Evolutionary conservation across 78 protist species (phyloP), one percentile per base, ranked within the genome.

Genomic region (Monosiga brevicollis): DNA sequence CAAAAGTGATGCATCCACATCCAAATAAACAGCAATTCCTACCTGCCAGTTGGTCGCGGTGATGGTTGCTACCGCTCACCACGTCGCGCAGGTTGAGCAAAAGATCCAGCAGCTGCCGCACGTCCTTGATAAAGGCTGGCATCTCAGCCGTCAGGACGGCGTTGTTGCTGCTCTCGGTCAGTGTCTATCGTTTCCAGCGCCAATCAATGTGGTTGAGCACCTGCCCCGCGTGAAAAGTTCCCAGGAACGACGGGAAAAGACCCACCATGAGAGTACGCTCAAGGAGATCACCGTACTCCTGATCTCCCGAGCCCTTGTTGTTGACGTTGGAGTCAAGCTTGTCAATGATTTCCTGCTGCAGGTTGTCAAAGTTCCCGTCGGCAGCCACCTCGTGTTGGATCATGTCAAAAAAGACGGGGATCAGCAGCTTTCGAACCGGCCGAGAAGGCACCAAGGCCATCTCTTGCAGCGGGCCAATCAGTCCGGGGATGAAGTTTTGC

Each of bases 331-430:
- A 37, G 75, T 80, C 83, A 26, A 80, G 42, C 39, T 24, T 22
- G 83, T 80, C 83, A 43, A 80, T 62, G 39, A 70, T 80, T 55
- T 62, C 43, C 35, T 34, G 20, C 43, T 55, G 49, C 42, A 62
- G 43, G 42, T 42, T 36, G 0, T 1, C 73, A 78, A 78, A 43
- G 35, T 2, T 35, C 34, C 82, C 82, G 35, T 29, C 10, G 26
- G 79, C 49, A 3, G 42, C 42, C 15, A 22, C 15, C 49, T 75
- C 49, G n/a, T 49, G 6, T 15, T 49, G 34, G 54, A 39, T 2
- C 24, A 75, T 75, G 79, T 75, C 79, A 29, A 39, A 25, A 9
- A 75, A 39, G 35, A 75, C 39, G 10, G 49, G 49, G 23, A 75
- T 25, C 35, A 49, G 11, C 23, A 35, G 20, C 29, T 32, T 29